Conservation (phyloP, 257 asterid genomes). For the Lithospermum erythrorhizon region DNA sequence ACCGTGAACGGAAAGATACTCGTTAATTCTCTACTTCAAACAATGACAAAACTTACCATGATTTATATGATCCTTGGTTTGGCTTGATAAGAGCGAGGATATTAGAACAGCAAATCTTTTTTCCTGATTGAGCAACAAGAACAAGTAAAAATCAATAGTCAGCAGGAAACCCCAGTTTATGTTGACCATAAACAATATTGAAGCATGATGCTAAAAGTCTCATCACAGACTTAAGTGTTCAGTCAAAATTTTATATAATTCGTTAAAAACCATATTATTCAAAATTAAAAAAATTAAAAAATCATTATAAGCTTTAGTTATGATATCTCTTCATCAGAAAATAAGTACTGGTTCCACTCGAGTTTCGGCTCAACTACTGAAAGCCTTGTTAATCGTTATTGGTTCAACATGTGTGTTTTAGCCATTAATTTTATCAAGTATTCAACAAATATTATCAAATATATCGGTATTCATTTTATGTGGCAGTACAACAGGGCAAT, state of each 20-base stretch:
- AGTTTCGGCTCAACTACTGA: too few relatives aligned
- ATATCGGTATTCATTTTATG: not conserved
- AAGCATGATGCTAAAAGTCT: not conserved
- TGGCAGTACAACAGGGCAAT: not conserved
- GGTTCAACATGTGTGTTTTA: not conserved
- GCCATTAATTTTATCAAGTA: not conserved
- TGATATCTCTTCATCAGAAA: too few relatives aligned
- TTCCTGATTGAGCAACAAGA: conserved; percentile 41
- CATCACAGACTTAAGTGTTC: not conserved
- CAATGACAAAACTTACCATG: conserved; percentile 58
- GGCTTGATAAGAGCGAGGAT: conserved; percentile 92
- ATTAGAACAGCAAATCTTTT: conserved; percentile 81
- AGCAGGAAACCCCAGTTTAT: conserved; percentile 1
- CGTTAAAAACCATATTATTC: not conserved
- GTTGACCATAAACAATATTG: not conserved
- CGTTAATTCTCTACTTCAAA: conserved; percentile 1
- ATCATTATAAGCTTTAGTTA: too few relatives aligned
- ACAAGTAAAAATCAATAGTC: not conserved
- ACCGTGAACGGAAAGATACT: not conserved
- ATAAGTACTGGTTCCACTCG: not conserved
- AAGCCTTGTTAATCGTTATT: not conserved
- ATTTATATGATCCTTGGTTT: conserved; percentile 82
- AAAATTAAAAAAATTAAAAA: too few relatives aligned
- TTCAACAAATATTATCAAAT: too few relatives aligned
- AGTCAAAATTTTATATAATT: too few relatives aligned